phyloP scores from a whole-genome alignment of 2,329 filamentous ascomycete genomes.

The Phialophora chinensis region DNA sequence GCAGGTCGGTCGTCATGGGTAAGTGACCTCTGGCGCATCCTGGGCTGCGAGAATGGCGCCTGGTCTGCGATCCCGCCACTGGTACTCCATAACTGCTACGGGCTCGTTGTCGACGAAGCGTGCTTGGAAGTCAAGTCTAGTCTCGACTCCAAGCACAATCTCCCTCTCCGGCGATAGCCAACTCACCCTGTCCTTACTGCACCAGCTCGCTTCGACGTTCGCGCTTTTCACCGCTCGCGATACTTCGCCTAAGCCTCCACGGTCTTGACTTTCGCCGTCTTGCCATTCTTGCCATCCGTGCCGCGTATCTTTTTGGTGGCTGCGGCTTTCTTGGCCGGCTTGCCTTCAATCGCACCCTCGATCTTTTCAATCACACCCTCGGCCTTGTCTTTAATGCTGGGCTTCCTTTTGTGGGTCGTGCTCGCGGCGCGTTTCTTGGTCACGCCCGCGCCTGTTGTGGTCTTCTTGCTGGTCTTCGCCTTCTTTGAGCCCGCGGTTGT shows the following conservation, averaged over 20 bases:
- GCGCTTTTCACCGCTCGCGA: background rate
- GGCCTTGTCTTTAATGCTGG: conserved; percentile 43
- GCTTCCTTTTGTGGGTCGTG: conserved; percentile 37
- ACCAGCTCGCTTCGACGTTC: background rate
- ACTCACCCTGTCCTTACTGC: background rate
- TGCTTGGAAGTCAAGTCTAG: background rate
- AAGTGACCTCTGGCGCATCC: background rate
- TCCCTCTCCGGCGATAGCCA: background rate
- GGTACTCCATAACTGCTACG: background rate
- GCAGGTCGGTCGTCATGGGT: background rate
- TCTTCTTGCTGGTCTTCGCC: conserved; percentile 25
- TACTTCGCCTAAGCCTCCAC: background rate
- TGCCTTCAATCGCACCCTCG: conserved; percentile 40
- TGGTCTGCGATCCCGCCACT: background rate
- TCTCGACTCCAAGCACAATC: background rate
- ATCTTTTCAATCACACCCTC: conserved; percentile 44
- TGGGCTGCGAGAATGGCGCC: background rate
- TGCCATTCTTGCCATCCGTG: conserved; percentile 11
- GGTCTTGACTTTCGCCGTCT: conserved; percentile 13
- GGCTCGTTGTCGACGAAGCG: background rate
- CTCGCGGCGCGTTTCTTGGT: conserved; percentile 35
- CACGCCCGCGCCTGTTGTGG: conserved; percentile 26
- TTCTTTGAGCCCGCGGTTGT: conserved; percentile 27
- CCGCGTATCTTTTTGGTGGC: conserved; percentile 46
- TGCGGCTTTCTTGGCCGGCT: conserved; percentile 50